Conservation (phyloP, 1,284 basidiomycete species). For the Volvariella surrecta region DNA sequence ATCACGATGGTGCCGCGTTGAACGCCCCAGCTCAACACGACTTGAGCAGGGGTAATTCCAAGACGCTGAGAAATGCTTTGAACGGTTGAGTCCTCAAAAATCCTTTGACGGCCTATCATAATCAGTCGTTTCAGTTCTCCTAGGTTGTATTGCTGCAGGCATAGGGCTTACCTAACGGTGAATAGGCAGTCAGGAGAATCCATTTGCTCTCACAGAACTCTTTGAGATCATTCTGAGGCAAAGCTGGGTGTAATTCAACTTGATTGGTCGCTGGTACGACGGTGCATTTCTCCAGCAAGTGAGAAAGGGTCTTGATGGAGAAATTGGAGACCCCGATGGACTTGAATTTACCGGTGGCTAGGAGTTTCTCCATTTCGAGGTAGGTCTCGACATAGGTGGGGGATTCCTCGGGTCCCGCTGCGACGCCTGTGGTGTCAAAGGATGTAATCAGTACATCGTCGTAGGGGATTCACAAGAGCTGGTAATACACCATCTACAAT, state of each 20-base stretch:
- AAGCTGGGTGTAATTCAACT: conserved; percentile 51
- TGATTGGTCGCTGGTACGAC: conserved; percentile 58
- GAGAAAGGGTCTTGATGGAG: conserved; percentile 41
- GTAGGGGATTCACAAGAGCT: too few species aligned
- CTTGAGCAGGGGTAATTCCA: conserved; percentile 28
- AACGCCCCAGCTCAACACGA: conserved; percentile 33
- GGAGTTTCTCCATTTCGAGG: conserved; percentile 47
- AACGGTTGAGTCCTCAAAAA: conserved; percentile 20
- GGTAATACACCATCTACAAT: conserved; percentile 5
- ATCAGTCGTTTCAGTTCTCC: conserved; percentile 10
- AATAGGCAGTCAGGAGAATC: conserved; percentile 63
- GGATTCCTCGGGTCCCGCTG: conserved; percentile 13
- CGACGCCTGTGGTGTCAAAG: too few species aligned
- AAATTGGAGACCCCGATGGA: conserved; percentile 67
- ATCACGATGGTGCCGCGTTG: conserved; percentile 25
- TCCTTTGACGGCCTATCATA: too few species aligned
- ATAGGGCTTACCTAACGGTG: conserved; percentile 54
- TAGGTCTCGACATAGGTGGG: conserved; percentile 38
- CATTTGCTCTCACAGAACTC: conserved; percentile 46
- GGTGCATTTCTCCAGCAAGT: conserved; percentile 26
- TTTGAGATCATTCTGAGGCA: conserved; percentile 47
- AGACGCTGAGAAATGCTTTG: conserved; percentile 31
- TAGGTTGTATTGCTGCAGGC: conserved; percentile 6
- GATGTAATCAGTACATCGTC: neutral
- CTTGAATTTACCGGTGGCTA: conserved; percentile 37